A percentile compares a stretch with the other conserved stretches of the same genome.
These are phyloP conservation scores for Schwanniomyces yamadae DNA, from an alignment of 805 yeast species.

Conservation along the genomic window DNA sequence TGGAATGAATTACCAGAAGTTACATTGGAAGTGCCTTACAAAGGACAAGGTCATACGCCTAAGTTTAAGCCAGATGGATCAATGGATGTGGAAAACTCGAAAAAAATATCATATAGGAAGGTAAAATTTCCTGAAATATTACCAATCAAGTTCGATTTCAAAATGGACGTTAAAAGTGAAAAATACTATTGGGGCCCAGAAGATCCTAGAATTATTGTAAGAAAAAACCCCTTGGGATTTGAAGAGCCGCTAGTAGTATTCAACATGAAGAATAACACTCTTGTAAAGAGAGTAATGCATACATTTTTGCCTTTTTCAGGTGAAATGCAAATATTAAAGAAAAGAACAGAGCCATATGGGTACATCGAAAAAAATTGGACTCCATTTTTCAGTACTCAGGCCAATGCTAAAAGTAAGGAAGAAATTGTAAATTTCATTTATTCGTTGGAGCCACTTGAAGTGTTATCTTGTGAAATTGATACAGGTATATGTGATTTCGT, in stretches of 20 bases:
- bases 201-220: slow-evolving; percentile 15
- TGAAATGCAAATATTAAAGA: slow-evolving; percentile 13
- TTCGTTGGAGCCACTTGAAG: slow-evolving; percentile 27
- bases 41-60: slow-evolving; percentile 10
- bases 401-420: slow-evolving; percentile 3
- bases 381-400: slow-evolving; percentile 15
- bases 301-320: slow-evolving; percentile 13
- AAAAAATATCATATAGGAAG: slow-evolving; percentile 13
- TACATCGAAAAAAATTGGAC: slow-evolving; percentile 27
- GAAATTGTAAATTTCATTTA: slow-evolving; percentile 20
- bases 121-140: slow-evolving; percentile 17
- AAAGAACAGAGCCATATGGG: slow-evolving; percentile 13
- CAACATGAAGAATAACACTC: slow-evolving; percentile 15
- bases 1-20: slow-evolving; percentile 19
- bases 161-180: slow-evolving; percentile 3
- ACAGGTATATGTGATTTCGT: slow-evolving; percentile 26
- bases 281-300: slow-evolving; percentile 11
- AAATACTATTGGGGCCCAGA: slow-evolving; percentile 17
- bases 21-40: slow-evolving; percentile 18
- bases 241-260: slow-evolving; percentile 28
- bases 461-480: slow-evolving; percentile 28
- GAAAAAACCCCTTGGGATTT: slow-evolving; percentile 12
- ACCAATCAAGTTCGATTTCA: slow-evolving; percentile 16
- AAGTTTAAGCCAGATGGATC: slow-evolving; percentile 17
- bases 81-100: slow-evolving; percentile 5